phyloP scores from a whole-genome alignment of 2,329 filamentous ascomycete genomes.

The Fusarium sp. region DNA sequence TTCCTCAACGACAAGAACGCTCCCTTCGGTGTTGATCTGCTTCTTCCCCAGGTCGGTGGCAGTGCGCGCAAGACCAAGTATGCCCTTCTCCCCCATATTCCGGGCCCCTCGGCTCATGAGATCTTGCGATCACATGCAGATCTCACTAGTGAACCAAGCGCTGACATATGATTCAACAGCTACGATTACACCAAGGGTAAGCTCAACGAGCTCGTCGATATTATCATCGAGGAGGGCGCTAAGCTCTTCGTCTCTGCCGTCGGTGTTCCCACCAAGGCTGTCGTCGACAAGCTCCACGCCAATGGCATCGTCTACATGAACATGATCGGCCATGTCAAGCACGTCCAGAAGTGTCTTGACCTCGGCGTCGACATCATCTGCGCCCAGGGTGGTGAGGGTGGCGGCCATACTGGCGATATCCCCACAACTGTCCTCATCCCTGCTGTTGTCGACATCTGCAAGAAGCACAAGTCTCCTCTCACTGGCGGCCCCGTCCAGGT shows the following conservation, averaged over 20 bases:
- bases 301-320: constrained; percentile 97
- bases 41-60: constrained; percentile 94
- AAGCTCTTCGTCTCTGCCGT: constrained; percentile 97
- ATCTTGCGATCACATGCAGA: constrained; percentile 39
- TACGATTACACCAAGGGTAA: constrained; percentile 99
- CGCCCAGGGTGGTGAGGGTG: constrained; percentile 97
- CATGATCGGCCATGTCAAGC: constrained; percentile 99
- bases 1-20: constrained; percentile 90
- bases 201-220: constrained; percentile 87
- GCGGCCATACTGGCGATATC: constrained; percentile 94
- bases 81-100: constrained; percentile 35
- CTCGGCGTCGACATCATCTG: constrained; percentile 96
- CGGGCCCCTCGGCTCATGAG: neutral
- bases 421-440: constrained; percentile 94
- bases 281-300: constrained; percentile 91
- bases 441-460: constrained; percentile 83
- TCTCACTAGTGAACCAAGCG: neutral
- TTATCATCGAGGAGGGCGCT: constrained; percentile 91
- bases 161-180: constrained; percentile 61
- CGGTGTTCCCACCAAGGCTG: constrained; percentile 87
- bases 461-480: constrained; percentile 85
- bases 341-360: constrained; percentile 95
- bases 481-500: constrained; percentile 91
- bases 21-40: constrained; percentile 92
- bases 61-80: constrained; percentile 94